These are phyloP conservation scores for Cercospora sesami DNA, from an alignment of 2,329 filamentous ascomycete genomes.

Conservation along the genomic window DNA sequence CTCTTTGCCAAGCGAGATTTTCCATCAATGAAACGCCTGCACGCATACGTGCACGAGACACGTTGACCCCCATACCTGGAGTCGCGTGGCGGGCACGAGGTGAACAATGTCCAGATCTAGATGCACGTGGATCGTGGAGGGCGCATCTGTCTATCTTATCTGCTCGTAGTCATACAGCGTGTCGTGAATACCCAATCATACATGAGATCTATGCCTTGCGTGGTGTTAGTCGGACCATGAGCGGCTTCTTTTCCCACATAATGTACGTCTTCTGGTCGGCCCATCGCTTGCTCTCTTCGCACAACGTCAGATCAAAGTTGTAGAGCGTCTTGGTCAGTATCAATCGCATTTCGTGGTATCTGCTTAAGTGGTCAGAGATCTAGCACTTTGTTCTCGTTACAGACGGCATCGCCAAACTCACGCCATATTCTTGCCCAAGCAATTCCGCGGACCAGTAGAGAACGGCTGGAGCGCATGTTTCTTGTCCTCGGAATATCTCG, in stretches of 20 bases:
- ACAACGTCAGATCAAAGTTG: slow-evolving; percentile 40
- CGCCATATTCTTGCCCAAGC: slow-evolving; percentile 37
- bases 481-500: slow-evolving; percentile 29
- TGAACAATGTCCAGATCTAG: neutral
- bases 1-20: slow-evolving; percentile 12
- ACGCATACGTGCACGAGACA: neutral
- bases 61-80: neutral
- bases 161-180: neutral
- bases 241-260: slow-evolving; percentile 30
- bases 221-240: slow-evolving; percentile 16
- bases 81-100: neutral
- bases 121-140: neutral
- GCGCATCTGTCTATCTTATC: neutral
- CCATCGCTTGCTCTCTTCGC: slow-evolving; percentile 29
- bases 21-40: slow-evolving; percentile 8
- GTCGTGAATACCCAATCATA: neutral
- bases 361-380: neutral
- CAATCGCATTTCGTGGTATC: slow-evolving; percentile 42
- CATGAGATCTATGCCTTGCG: neutral
- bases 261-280: slow-evolving; percentile 28
- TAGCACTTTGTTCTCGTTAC: neutral
- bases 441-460: slow-evolving; percentile 41
- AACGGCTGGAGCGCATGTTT: slow-evolving; percentile 36
- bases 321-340: slow-evolving; percentile 43
- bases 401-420: slow-evolving; percentile 9